These are phyloP conservation scores for Tuber microsphaerosporum DNA, from an alignment of 495 filamentous ascomycete species.

Conservation along the genomic window DNA sequence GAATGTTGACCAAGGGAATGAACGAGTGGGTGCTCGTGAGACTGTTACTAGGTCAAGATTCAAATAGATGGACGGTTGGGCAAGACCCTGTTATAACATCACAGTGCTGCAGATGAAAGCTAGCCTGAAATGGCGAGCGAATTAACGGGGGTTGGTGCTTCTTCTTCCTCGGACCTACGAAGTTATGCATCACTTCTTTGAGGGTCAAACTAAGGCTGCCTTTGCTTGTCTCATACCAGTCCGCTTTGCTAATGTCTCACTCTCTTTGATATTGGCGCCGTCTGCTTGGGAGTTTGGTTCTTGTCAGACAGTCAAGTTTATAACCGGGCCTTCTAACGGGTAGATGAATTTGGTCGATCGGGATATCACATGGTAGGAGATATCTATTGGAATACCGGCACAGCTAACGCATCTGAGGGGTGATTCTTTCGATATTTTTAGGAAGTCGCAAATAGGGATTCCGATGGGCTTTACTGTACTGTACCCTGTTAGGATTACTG, in stretches of 20 bases:
- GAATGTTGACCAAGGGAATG: neutral
- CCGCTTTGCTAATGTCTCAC: neutral
- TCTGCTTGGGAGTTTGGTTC: neutral
- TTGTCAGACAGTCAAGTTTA: neutral
- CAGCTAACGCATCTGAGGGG: neutral
- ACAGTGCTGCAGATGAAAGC: neutral
- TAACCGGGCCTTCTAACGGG: neutral
- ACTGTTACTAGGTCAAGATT: neutral
- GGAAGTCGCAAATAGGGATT: neutral
- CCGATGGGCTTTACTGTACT: neutral
- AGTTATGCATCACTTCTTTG: neutral
- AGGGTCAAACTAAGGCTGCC: neutral
- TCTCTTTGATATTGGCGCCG: neutral
- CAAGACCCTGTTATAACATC: neutral
- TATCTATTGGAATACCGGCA: neutral
- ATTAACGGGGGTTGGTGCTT: neutral
- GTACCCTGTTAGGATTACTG: neutral
- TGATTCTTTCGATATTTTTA: neutral
- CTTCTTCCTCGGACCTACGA: neutral
- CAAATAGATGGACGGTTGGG: neutral
- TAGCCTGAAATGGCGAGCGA: neutral
- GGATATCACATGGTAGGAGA: neutral
- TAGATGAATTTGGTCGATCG: neutral
- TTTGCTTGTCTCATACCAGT: neutral
- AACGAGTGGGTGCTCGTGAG: neutral